Conservation (phyloP, 2,329 filamentous ascomycete species). For the Alternaria gaisen region DNA sequence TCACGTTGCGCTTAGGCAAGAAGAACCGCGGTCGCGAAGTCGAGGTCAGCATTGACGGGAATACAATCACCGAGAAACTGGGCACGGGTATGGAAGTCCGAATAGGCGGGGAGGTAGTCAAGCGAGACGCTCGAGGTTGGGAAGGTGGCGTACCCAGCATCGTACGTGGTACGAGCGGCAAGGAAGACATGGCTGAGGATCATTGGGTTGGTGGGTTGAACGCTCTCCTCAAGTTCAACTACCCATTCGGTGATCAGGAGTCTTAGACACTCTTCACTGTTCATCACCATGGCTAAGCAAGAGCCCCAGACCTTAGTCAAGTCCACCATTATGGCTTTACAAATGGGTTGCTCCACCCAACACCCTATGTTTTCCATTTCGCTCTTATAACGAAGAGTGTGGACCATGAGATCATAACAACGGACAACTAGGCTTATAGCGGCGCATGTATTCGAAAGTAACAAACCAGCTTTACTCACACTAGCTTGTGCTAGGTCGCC, state of each 20-base stretch:
- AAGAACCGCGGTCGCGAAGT: slow-evolving; percentile 59
- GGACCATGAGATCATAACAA: not conserved
- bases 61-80: slow-evolving; percentile 54
- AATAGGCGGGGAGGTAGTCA: slow-evolving; percentile 84
- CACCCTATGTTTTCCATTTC: not conserved
- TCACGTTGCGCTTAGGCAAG: slow-evolving; percentile 81
- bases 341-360: not conserved
- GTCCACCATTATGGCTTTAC: not conserved
- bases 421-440: not conserved
- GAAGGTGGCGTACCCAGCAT: slow-evolving; percentile 90
- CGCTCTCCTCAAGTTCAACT: slow-evolving; percentile 94
- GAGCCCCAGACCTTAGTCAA: not conserved
- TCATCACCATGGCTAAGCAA: not conserved
- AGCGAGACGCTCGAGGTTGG: slow-evolving; percentile 59
- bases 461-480: not conserved
- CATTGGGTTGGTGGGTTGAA: slow-evolving; percentile 97
- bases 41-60: slow-evolving; percentile 61
- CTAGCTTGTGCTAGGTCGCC: not conserved
- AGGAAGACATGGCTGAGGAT: slow-evolving; percentile 70
- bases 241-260: slow-evolving; percentile 79
- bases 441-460: not conserved
- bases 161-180: slow-evolving; percentile 66
- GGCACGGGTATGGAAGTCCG: slow-evolving; percentile 73
- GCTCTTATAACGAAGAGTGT: not conserved
- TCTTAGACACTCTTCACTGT: slow-evolving; percentile 2